Base-by-base conservation (phyloP, 352 stramenopile species). In the Globisporangium solare region DNA sequence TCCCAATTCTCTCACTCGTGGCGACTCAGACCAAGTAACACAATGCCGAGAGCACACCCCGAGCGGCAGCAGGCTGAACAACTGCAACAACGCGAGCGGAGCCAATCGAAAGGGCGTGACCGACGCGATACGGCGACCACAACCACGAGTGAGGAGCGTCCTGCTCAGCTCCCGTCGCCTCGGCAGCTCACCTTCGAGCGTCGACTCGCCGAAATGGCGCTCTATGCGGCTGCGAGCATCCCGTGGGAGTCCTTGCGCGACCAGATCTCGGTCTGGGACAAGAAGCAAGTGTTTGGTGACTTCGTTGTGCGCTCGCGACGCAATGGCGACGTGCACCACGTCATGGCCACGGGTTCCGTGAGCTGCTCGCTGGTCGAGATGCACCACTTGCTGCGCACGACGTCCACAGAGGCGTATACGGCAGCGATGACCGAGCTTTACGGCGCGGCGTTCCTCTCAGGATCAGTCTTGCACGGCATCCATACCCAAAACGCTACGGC, bases 401-500 rank as follows among this genome's bases (percentile, higher is more conserved):
- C 64, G 12, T 68, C 74, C 10, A 76, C 49, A 24, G 60, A 74
- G 32, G 53, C 53, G 20, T 79, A 84, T 52, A 54, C 58, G 8
- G 57, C 60, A 35, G 58, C 64, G 20, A 84, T 84, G 74, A 68
- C 64, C 5, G 74, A 79, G 49, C 32, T 84, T 17, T 50, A 76
- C 45, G 74, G 71, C 0, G 45, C 59, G 21, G 60, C 73, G 20
- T 84, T 84, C 41, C 71, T 84, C 60, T 81, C 79, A 43, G 74
- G 74, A 15, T 55, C 69, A 15, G 67, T 84, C 40, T 67, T 79
- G 52, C 71, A 79, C 39, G 60, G 64, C 53, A 60, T 63, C 17
- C 53, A 63, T 13, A 71, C 71, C 37, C 0, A 47, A 45, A 20
- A 54, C 56, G 37, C 11, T n/a, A n/a, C 32, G 15, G 2, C 13